Percentiles rank a stretch among this genome's conserved stretches.
These are phyloP conservation scores for Aspergillus cristatus DNA, from an alignment of 495 filamentous ascomycete genomes.

Conservation along the genomic window DNA sequence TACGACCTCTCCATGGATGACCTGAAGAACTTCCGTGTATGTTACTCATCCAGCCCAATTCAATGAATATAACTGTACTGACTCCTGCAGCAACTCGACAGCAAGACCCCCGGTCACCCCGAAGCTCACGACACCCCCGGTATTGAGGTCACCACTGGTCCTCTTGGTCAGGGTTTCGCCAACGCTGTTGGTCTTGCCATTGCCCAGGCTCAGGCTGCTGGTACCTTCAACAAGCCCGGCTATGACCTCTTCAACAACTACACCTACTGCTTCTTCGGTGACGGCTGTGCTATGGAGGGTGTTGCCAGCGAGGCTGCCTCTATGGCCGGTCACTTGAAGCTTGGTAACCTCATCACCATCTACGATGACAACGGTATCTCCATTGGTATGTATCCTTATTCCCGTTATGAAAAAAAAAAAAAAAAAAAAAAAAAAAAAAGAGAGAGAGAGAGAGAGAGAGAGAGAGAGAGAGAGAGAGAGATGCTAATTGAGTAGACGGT, in stretches of 20 bases:
- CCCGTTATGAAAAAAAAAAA: not conserved
- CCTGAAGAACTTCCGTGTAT: constrained; percentile 89
- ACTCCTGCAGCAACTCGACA: constrained; percentile 82
- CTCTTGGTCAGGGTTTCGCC: constrained; percentile 89
- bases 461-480: too few species aligned
- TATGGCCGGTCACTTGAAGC: constrained; percentile 87
- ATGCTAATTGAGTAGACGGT: too few species aligned
- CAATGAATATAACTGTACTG: too few species aligned
- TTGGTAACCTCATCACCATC: constrained; percentile 92
- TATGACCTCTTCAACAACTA: constrained; percentile 90
- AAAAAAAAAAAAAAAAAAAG: too few species aligned
- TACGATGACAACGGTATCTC: constrained; percentile 99
- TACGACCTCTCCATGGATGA: constrained; percentile 80
- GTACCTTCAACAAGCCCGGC: constrained; percentile 93
- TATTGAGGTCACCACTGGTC: constrained; percentile 95
- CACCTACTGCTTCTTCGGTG: constrained; percentile 93
- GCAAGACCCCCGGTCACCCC: constrained; percentile 93
- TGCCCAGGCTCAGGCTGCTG: constrained; percentile 83
- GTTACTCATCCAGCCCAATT: constrained; percentile 31
- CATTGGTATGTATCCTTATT: constrained; percentile 54
- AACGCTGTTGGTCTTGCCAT: constrained; percentile 97
- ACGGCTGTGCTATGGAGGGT: constrained; percentile 98
- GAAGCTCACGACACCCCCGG: constrained; percentile 94
- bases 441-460: too few species aligned
- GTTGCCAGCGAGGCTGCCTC: constrained; percentile 89